Evolutionary conservation across 2,329 filamentous ascomycete species (phyloP), one percentile per base, ranked within the genome.

Genomic region (Sporothrix brasiliensis): DNA sequence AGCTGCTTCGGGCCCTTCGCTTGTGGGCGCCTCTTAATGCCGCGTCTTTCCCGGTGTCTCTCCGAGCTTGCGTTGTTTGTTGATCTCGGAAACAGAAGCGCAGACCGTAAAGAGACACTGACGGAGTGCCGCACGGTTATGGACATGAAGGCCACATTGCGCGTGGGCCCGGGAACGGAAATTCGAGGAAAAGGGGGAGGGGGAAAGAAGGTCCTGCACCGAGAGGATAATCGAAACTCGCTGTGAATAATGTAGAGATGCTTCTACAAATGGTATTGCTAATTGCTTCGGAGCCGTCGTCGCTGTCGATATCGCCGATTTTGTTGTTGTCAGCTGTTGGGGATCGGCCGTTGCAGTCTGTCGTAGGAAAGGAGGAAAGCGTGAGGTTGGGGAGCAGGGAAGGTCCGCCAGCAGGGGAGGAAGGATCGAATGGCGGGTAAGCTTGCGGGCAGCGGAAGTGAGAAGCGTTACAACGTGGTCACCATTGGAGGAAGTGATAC

Each of bases 91-190:
- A 34, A 34, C 34, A 34, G 34, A 34, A 9, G 6, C 21, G 7
- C 54, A 11, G 4, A 9, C 6, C 2, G n/a, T 50, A 19, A 50
- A 58, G 39, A 14, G 41, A 39, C 61, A 68, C 63, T 41, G 65
- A 52, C 65, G 19, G 41, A 63, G 61, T 21, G 66, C 56, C 50
- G 67, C n/a, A 54, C 72, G 65, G 69, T 73, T 70, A 73, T 71
- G 61, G 56, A 68, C 65, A 58, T 61, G 56, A 19, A 9, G 30
- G 27, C 50, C 16, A 41, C 72, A 72, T 72, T 53, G 54, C 68
- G 27, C 50, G 63, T 66, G 44, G 47, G 27, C 44, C 41, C 58
- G 56, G 67, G 19, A 54, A 44, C 14, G 61, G 47, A 13, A 9
- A 19, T 11, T 41, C 53, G 68, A 63, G 54, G 6, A 47, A 7